Base-by-base conservation (phyloP, 306 rosid genomes). In the Cucumis melo region DNA sequence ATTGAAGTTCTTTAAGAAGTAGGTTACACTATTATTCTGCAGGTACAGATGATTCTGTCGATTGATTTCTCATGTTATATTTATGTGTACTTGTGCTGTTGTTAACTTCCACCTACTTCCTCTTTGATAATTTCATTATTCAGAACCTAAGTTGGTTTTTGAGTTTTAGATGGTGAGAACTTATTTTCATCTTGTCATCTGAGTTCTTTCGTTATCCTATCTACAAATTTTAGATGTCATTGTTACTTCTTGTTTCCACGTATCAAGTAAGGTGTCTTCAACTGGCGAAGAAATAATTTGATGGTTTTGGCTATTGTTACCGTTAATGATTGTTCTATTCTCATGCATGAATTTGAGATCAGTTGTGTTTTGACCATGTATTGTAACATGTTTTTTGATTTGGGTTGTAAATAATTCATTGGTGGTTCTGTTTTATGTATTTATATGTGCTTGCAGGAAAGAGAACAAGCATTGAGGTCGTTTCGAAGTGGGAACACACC, bases 401-500 rank as follows among this genome's bases (percentile, higher is more conserved):
- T 59, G 36, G 57, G 27, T 12, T 71, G 23, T 80, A 5, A 66
- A 46, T 38, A 65, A 39, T 57, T 73, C 17, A 24, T 73, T 66
- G 0, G 57, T 17, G 56, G 71, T 10, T 60, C 44, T 76, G 71
- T 59, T 59, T 62, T 16, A 59, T 58, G 24, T 16, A 50, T n/a
- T 19, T 83, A 74, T 72, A 56, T 56, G 60, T 65, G 39, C 60
- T 50, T 87, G 86, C 91, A 92, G 97, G 97, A 92, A 88, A 90
- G 96, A 77, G 96, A 92, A 79, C 78, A 60, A 3, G 96, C 97
- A 59, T 84, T 92, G 80, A 87, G 89, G 83, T 88, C 93, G 29
- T 92, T 92, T 80, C 88, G 89, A 83, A 92, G 93, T 78, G 97
- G 97, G 23, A 87, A 88, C 62, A 88, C 93, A 46, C 97, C 97